Conservation (phyloP, 2,329 filamentous ascomycete genomes). For the Talaromyces sp. region DNA sequence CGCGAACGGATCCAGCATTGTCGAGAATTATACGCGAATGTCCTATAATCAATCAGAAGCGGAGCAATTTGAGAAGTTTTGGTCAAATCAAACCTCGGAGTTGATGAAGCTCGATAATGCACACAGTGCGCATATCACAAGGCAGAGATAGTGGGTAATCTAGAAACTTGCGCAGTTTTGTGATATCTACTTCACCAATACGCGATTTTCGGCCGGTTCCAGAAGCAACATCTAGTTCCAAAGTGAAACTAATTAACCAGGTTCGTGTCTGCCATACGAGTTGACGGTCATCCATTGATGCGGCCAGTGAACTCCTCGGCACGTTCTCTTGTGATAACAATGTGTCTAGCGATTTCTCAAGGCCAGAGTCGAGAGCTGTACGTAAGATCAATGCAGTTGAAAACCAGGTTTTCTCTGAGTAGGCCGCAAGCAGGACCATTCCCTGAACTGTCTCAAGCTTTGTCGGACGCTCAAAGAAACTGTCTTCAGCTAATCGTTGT, state of each 20-base stretch:
- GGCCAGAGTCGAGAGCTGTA: constrained; percentile 37
- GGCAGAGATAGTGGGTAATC: constrained; percentile 40
- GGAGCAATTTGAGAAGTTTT: not conserved
- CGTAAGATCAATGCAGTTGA: constrained; percentile 40
- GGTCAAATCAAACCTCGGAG: constrained; percentile 30
- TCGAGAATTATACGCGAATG: constrained; percentile 34
- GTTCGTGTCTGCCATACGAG: constrained; percentile 40
- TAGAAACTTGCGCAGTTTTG: constrained; percentile 36
- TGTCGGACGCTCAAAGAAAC: constrained; percentile 40
- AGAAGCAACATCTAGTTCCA: constrained; percentile 39
- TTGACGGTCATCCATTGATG: constrained; percentile 37
- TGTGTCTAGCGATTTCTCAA: constrained; percentile 39
- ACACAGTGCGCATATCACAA: constrained; percentile 38
- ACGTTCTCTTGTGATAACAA: constrained; percentile 33
- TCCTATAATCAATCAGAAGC: constrained; percentile 16
- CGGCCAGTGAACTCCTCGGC: constrained; percentile 37
- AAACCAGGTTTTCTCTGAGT: constrained; percentile 42
- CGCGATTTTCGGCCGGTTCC: constrained; percentile 40
- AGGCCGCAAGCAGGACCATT: constrained; percentile 40
- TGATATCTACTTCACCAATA: constrained; percentile 36
- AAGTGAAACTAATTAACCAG: constrained; percentile 39
- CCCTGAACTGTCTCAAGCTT: constrained; percentile 41
- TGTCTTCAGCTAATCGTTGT: constrained; percentile 39
- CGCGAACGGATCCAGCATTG: constrained; percentile 24
- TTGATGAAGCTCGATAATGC: constrained; percentile 40